Conservation (phyloP, 2,329 filamentous ascomycete genomes). For the Ramichloridium luteum region DNA sequence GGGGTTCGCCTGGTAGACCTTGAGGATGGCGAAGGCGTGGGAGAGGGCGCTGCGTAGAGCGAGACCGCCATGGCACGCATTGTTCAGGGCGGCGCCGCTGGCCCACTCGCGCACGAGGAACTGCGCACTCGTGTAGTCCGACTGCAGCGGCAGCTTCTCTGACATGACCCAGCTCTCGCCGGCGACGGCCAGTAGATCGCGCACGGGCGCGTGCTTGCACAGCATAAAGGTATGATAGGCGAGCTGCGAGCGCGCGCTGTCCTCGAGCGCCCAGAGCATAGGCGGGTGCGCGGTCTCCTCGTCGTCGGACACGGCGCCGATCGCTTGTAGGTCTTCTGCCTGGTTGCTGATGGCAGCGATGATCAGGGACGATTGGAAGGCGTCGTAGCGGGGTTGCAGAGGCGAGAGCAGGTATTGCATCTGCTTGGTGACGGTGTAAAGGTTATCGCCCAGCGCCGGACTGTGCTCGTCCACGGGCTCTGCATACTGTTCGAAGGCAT, state of each 20-base stretch:
- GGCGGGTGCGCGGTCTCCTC: constrained; percentile 4
- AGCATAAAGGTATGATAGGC: constrained; percentile 27
- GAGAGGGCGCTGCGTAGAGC: constrained; percentile 7
- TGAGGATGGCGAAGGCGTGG: constrained; percentile 18
- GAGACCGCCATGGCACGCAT: too few relatives aligned
- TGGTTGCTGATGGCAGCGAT: constrained; percentile 18
- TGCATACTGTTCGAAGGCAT: too few relatives aligned
- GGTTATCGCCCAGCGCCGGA: constrained; percentile 6
- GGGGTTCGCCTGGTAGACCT: constrained; percentile 10
- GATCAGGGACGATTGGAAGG: constrained; percentile 28
- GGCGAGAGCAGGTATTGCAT: constrained; percentile 4
- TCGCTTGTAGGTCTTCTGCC: constrained; percentile 3
- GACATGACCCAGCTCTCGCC: constrained; percentile 36
- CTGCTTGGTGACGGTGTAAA: constrained; percentile 10
- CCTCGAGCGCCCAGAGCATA: constrained; percentile 11
- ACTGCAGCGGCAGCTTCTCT: constrained; percentile 27
- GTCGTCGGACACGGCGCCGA: constrained; percentile 1
- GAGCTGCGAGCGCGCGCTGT: constrained; percentile 10
- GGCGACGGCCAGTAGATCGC: constrained; percentile 31
- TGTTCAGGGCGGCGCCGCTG: background rate
- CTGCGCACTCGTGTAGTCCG: constrained; percentile 24
- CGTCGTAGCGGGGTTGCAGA: constrained; percentile 7
- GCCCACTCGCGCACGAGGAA: constrained; percentile 27
- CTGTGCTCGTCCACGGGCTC: too few relatives aligned
- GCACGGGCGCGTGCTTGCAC: constrained; percentile 27